Evolutionary conservation across 352 stramenopile species (phyloP), one percentile per base, ranked within the genome.

Genomic region (Phytophthora quininea): DNA sequence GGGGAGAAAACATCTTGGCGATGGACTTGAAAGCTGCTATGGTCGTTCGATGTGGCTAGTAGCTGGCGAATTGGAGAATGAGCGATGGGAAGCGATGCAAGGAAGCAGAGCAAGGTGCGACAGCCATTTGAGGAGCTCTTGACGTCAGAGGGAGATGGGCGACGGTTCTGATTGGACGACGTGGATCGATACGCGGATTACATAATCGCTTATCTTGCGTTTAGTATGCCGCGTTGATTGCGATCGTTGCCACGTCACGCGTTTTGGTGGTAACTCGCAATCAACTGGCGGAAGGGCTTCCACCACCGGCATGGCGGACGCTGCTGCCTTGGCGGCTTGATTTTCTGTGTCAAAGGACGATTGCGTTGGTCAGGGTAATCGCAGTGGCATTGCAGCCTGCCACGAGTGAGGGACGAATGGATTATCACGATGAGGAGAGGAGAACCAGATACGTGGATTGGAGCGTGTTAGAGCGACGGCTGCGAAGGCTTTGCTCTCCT

Each of bases 1-100:
- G 69, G 11, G 63, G 38, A 4, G 24, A 55, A 58, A 74, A 74
- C 71, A 79, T 79, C 37, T 63, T 67, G 55, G 40, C 46, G 56
- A 63, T 27, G 32, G 67, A 58, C 47, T 55, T 53, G 61, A 74
- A 61, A 31, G 57, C 49, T 43, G 43, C 62, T 57, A 52, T 72
- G 64, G 58, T 64, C 37, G 30, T 43, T 4, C 4, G 40, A 24
- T 6, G 12, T 9, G 10, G 40, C 4, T 47, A 24, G 40, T 47
- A 6, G 40, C 19, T 47, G 40, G 40, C 9, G 40, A 47, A 47
- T 47, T 47, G 40, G 9, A 47, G 40, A 19, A 47, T 47, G 40
- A 47, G 10, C 40, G 6, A 24, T 27, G 15, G 9, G 40, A 47
- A 14, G 40, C 12, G 40, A n/a, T 47, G 19, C 19, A 24, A 24